Base-by-base conservation (phyloP, 208 protist species). In the Acanthamoeba culbertsoni region DNA sequence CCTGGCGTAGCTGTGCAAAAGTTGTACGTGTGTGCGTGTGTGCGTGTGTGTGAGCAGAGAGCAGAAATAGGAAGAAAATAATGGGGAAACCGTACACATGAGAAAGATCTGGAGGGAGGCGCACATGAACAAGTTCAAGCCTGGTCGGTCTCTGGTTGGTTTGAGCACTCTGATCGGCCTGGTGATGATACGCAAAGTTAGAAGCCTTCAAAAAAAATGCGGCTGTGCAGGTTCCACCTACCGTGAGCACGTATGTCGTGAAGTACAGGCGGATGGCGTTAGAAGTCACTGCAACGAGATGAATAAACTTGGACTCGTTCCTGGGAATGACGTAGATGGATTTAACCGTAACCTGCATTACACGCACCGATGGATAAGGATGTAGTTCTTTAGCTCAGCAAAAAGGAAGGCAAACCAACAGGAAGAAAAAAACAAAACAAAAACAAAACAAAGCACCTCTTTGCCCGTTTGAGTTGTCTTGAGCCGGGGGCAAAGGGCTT, bases 241-340 rank as follows among this genome's bases (percentile, higher is more conserved):
- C 48, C 42, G n/a, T 2, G 2, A 51, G 71, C 18, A 37, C 57
- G 73, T 43, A 73, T 10, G 82, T 92, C 26, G 88, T 46, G 46
- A 95, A 89, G 46, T 91, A 94, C 0, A 95, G 42, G 20, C 94
- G 33, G 48, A 92, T 18, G 28, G 77, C 94, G 23, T 33, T 92
- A 6, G 48, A 86, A 0, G 91, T 84, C 16, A 94, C 46, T 1
- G 77, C 90, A 31, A 95, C 94, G 20, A 95, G 79, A 8, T 91
- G 16, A 18, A 94, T 2, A 10, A 6, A 12, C 75, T 68, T 95
- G 10, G 75, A 94, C 73, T 95, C 94, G 8, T 10, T 40, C 10
- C 0, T n/a, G 33, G 57, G 18, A 51, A 95, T 68, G 45, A 71
- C 63, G 31, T 12, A 6, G 35, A 95, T 94, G 23, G 73, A 93